Percentiles rank a stretch among this genome's conserved stretches.
phyloP scores from a whole-genome alignment of 208 protist species.

The Leishmania major region DNA sequence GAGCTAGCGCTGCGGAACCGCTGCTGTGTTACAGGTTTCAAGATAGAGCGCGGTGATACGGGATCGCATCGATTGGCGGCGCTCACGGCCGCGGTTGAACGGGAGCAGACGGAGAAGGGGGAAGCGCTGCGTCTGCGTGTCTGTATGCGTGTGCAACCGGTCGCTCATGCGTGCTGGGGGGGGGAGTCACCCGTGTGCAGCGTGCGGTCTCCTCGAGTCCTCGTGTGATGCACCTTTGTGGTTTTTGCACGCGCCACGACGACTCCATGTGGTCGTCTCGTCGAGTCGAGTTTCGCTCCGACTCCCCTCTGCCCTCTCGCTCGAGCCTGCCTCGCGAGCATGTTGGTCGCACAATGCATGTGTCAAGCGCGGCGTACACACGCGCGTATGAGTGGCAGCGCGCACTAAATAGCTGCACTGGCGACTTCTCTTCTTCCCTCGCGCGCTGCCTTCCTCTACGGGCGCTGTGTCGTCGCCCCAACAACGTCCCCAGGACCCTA shows the following conservation, averaged over 20 bases:
- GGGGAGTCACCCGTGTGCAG: background rate
- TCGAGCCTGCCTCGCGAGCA: background rate
- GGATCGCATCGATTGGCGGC: background rate
- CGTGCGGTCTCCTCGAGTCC: background rate
- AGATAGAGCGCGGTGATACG: background rate
- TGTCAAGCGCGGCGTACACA: background rate
- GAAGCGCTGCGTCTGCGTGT: background rate
- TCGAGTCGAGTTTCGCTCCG: background rate
- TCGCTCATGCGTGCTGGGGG: background rate
- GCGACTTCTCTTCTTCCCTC: background rate
- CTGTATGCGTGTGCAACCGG: background rate
- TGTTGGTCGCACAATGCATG: background rate
- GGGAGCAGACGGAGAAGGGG: too few species aligned
- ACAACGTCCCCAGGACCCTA: background rate
- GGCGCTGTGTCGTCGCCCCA: background rate
- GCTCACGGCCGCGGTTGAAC: background rate
- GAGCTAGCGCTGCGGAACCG: background rate
- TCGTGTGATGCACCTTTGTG: background rate
- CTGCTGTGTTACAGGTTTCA: background rate
- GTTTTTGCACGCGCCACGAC: background rate
- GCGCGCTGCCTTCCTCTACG: background rate
- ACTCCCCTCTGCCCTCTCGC: background rate
- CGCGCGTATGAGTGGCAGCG: background rate
- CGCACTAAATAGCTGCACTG: too few species aligned
- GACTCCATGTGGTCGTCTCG: background rate